Evolutionary conservation across 2,329 filamentous ascomycete species (phyloP).

Genomic region (Hymenoscyphus fructigenus): DNA sequence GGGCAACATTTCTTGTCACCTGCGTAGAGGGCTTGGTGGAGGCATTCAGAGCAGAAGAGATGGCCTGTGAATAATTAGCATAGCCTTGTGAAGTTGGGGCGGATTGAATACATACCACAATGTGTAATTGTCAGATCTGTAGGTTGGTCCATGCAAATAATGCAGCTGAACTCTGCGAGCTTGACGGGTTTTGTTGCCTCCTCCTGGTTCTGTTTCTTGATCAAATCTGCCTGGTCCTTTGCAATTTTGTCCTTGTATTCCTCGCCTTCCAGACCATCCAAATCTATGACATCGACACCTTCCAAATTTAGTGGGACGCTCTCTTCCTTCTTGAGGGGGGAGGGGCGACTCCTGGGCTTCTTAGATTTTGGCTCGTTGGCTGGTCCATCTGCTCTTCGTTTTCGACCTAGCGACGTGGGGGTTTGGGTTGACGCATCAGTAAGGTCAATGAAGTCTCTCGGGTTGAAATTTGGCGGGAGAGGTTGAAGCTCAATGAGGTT

Average conservation of each 20-base stretch:
- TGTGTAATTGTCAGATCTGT: conserved; percentile 61
- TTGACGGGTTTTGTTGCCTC: conserved; percentile 49
- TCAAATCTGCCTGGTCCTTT: conserved; percentile 31
- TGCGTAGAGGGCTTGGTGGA: conserved; percentile 59
- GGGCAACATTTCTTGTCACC: conserved; percentile 59
- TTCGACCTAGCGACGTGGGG: neutral
- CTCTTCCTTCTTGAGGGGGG: conserved; percentile 10
- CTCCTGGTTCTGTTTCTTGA: conserved; percentile 43
- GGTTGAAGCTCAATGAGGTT: too few relatives aligned
- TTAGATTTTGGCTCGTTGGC: neutral
- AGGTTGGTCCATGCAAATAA: conserved; percentile 66
- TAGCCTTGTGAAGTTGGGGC: neutral
- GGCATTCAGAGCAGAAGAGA: conserved; percentile 62
- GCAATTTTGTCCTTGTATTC: conserved; percentile 31
- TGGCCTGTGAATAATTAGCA: conserved; percentile 49
- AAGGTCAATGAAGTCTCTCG: conserved; percentile 32
- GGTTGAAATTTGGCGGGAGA: too few relatives aligned
- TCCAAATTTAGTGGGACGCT: conserved; percentile 6
- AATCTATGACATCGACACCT: conserved; percentile 30
- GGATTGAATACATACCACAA: conserved; percentile 54
- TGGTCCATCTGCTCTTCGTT: neutral
- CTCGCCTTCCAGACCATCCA: conserved; percentile 29
- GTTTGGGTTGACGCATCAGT: conserved; percentile 26
- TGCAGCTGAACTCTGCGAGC: conserved; percentile 59
- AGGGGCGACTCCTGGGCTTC: neutral